These are phyloP conservation scores for Podospora tetraspora DNA, from an alignment of 495 filamentous ascomycete genomes.

Conservation along the genomic window DNA sequence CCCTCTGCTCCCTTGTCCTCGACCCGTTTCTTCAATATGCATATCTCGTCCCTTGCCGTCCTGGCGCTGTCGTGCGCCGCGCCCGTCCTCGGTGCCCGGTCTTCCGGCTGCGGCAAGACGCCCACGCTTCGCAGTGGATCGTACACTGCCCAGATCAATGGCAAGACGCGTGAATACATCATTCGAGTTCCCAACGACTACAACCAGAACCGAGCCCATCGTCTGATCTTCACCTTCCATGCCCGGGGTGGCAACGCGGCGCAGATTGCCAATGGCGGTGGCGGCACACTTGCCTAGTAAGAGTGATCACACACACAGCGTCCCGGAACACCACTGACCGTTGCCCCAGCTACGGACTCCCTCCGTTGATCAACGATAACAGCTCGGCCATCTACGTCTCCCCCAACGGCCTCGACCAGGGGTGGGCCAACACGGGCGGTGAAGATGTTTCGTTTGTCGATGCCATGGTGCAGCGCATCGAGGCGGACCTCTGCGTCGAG, in stretches of 20 bases:
- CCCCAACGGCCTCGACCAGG: constrained; percentile 34
- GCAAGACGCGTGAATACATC: constrained; percentile 28
- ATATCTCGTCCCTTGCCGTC: constrained; percentile 7
- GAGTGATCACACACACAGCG: not conserved
- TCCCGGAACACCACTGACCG: not conserved
- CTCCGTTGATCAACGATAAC: constrained; percentile 28
- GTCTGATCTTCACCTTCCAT: constrained; percentile 38
- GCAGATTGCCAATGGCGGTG: constrained; percentile 29
- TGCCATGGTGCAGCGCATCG: constrained; percentile 28
- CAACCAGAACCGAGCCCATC: constrained; percentile 34
- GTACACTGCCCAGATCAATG: constrained; percentile 21
- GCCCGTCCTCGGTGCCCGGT: constrained; percentile 13
- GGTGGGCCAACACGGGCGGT: constrained; percentile 40
- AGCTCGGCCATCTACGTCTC: constrained; percentile 34
- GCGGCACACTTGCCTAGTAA: constrained; percentile 20
- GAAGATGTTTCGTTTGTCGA: constrained; percentile 38
- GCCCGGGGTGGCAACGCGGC: constrained; percentile 31
- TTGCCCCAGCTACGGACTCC: constrained; percentile 31
- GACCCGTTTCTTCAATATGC: constrained; percentile 3
- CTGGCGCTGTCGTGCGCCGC: constrained; percentile 5
- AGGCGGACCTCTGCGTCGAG: constrained; percentile 39
- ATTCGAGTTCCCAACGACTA: constrained; percentile 36
- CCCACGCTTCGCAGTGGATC: constrained; percentile 25
- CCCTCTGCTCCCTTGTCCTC: not conserved
- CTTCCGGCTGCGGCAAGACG: constrained; percentile 37